A percentile compares a stretch with the other conserved stretches of the same genome.
phyloP scores from a whole-genome alignment of 2,329 filamentous ascomycete genomes.

The Trichoderma brevicompactum region DNA sequence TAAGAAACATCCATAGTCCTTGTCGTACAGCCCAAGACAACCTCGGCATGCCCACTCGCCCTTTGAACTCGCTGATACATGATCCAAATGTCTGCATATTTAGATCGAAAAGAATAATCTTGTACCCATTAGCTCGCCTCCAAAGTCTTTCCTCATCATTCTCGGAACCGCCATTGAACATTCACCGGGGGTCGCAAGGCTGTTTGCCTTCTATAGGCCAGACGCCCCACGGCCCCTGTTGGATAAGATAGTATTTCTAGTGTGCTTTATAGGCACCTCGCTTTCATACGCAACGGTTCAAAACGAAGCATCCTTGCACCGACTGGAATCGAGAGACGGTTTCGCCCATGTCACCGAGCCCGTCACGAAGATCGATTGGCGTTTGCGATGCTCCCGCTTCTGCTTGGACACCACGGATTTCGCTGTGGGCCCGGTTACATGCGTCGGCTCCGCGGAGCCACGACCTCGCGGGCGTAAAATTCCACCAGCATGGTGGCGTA shows the following conservation, averaged over 20 bases:
- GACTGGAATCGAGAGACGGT: neutral
- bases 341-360: constrained; percentile 14
- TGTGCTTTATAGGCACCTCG: too few relatives aligned
- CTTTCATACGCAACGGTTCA: neutral
- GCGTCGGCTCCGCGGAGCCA: constrained; percentile 43
- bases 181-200: constrained; percentile 1
- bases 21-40: neutral
- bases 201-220: neutral
- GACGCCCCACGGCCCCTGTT: neutral
- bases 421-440: neutral
- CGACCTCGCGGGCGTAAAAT: constrained; percentile 91
- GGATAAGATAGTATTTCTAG: neutral
- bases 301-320: neutral
- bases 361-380: constrained; percentile 1
- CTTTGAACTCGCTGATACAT: constrained; percentile 3
- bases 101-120: neutral
- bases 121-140: neutral
- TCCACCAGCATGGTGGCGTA: constrained; percentile 99
- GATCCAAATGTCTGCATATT: constrained; percentile 1
- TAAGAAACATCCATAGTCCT: constrained; percentile 1
- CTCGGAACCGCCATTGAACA: neutral
- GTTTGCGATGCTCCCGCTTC: neutral
- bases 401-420: neutral
- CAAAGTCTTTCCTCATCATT: neutral
- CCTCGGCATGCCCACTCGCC: neutral